Conservation (phyloP, 1,139 yeast genomes). For the Blastobotrys serpentis region DNA sequence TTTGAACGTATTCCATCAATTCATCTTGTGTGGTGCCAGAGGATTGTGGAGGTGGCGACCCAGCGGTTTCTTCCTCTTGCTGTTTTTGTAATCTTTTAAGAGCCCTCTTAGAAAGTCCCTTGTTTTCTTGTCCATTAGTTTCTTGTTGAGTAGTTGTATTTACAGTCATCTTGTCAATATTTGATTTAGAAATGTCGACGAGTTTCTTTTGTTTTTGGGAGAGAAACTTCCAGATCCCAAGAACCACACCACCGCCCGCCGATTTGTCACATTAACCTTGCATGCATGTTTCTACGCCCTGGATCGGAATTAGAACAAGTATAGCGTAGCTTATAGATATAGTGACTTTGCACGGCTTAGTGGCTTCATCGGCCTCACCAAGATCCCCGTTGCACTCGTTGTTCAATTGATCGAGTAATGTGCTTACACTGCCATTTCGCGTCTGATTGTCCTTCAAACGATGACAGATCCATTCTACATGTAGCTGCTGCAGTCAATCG, state of each 20-base stretch:
- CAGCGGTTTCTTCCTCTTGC: constrained; percentile 10
- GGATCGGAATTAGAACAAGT: no score
- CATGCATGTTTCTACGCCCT: no score
- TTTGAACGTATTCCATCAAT: constrained; percentile 34
- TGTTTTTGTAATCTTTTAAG: constrained; percentile 24
- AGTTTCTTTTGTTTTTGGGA: constrained; percentile 3
- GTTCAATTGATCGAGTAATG: no score
- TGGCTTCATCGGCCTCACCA: no score
- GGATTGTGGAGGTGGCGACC: constrained; percentile 8
- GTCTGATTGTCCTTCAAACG: no score
- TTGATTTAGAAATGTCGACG: not conserved
- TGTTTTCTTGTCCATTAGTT: not conserved
- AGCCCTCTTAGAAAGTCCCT: constrained; percentile 25
- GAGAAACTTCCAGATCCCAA: constrained; percentile 2
- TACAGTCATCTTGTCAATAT: constrained; percentile 2
- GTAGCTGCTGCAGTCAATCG: no score
- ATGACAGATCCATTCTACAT: no score
- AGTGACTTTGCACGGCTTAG: no score
- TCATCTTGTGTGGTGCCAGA: constrained; percentile 28
- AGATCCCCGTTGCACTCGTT: no score
- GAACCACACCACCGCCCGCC: not conserved
- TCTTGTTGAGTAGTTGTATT: not conserved
- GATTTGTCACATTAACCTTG: not conserved
- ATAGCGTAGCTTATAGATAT: no score
- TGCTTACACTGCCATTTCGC: no score